These are phyloP conservation scores for Pontederia paniculata DNA, from an alignment of 176 grass and related monocot genomes.

Conservation along the genomic window DNA sequence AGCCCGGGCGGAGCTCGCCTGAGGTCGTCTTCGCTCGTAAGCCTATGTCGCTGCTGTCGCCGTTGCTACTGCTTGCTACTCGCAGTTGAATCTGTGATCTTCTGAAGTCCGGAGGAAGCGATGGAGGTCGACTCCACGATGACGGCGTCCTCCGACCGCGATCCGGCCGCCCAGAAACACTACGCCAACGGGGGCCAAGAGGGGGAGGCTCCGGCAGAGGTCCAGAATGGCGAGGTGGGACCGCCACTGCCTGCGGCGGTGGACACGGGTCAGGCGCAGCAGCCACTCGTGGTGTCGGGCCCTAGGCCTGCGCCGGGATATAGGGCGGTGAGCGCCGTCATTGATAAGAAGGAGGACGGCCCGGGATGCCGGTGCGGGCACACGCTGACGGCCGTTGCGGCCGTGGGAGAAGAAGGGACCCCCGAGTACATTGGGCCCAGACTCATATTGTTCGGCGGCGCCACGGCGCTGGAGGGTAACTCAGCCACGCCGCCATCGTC, in stretches of 20 bases:
- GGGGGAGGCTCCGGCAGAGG: constrained; percentile 10
- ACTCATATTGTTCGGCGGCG: constrained; percentile 75
- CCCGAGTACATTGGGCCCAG: constrained; percentile 50
- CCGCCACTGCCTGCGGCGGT: constrained; percentile 26
- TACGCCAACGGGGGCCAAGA: constrained; percentile 3
- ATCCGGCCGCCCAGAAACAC: constrained; percentile 6
- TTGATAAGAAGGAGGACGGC: constrained; percentile 78
- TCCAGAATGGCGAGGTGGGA: constrained; percentile 20
- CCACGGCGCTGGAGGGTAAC: constrained; percentile 84
- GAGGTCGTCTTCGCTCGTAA: no score
- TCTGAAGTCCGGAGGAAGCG: background rate
- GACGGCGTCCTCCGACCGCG: constrained; percentile 51
- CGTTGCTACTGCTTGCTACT: no score
- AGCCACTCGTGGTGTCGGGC: constrained; percentile 24
- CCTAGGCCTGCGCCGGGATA: constrained; percentile 72
- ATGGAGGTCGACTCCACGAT: background rate
- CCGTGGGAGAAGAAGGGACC: constrained; percentile 62
- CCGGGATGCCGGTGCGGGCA: constrained; percentile 87
- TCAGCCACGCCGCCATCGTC: constrained; percentile 47
- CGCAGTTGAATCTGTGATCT: no score
- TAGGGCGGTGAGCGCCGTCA: constrained; percentile 51
- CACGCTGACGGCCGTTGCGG: constrained; percentile 73
- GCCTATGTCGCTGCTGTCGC: no score
- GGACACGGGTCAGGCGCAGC: background rate
- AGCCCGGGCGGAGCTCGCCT: no score